These are phyloP conservation scores for Luffa acutangula DNA, from an alignment of 306 rosid genomes.

Conservation along the genomic window DNA sequence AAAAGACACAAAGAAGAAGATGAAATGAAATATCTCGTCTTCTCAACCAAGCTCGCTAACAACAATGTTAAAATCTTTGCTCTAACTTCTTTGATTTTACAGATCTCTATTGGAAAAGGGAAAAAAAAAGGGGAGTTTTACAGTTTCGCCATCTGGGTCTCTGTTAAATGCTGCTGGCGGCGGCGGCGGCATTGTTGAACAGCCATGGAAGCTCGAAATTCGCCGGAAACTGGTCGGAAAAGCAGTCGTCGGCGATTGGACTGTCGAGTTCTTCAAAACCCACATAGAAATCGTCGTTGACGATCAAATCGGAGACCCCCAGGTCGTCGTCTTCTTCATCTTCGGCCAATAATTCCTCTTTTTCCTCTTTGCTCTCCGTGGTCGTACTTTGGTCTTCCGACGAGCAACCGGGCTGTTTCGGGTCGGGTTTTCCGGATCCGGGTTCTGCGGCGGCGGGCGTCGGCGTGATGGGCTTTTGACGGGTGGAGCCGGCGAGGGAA, in stretches of 20 bases:
- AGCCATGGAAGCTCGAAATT: constrained; percentile 42
- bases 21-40: neutral
- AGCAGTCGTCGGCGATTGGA: constrained; percentile 36
- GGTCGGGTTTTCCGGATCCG: constrained; percentile 9
- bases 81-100: neutral
- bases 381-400: constrained; percentile 26
- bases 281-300: constrained; percentile 66
- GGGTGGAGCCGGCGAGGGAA: constrained; percentile 93
- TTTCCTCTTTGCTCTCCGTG: constrained; percentile 53
- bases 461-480: constrained; percentile 51
- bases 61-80: constrained; percentile 2
- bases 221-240: constrained; percentile 43
- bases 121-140: neutral
- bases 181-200: constrained; percentile 47
- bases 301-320: constrained; percentile 43
- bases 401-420: constrained; percentile 16
- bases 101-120: neutral
- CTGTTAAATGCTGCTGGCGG: constrained; percentile 46
- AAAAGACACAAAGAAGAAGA: neutral
- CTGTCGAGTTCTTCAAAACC: constrained; percentile 57
- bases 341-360: constrained; percentile 38
- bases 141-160: constrained; percentile 1
- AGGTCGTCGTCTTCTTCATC: constrained; percentile 71
- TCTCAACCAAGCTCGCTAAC: neutral
- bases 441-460: neutral